Evolutionary conservation across 768 basidiomycete genomes (phyloP).

Genomic region (Fistulinella prunicolor): DNA sequence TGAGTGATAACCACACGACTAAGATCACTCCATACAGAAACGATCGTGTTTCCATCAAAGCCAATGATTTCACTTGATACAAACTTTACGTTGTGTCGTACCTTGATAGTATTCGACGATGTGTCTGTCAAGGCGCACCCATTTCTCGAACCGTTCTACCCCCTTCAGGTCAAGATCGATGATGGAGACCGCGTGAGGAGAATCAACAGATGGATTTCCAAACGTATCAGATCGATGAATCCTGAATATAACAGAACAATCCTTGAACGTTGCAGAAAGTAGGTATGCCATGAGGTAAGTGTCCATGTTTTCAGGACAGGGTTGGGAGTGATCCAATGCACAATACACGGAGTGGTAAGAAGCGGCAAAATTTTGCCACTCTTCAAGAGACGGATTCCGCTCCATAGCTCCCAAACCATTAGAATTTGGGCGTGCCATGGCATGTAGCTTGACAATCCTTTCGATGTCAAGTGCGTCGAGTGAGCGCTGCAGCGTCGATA

Average conservation of each 20-base stretch:
- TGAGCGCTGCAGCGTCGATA: conserved; percentile 65
- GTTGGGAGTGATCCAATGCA: conserved; percentile 37
- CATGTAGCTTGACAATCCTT: conserved; percentile 53
- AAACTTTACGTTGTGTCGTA: conserved; percentile 12
- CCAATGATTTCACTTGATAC: conserved; percentile 25
- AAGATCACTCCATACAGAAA: too few relatives aligned
- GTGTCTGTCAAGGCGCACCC: conserved; percentile 69
- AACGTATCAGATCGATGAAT: conserved; percentile 9
- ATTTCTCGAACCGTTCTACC: conserved; percentile 58
- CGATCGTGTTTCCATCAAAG: too few relatives aligned
- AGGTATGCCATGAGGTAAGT: conserved; percentile 73
- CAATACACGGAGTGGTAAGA: conserved; percentile 42
- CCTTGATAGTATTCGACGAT: conserved; percentile 51
- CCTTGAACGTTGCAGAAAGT: conserved; percentile 93
- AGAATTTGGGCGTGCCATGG: conserved; percentile 15
- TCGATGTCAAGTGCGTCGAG: conserved; percentile 87
- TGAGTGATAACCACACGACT: not conserved
- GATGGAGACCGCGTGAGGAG: conserved; percentile 48
- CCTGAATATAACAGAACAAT: conserved; percentile 76
- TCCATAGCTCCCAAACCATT: conserved; percentile 29
- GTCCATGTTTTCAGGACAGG: conserved; percentile 45
- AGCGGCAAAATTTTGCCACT: conserved; percentile 65
- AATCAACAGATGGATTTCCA: conserved; percentile 28
- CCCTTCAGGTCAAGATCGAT: conserved; percentile 89
- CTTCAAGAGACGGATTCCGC: conserved; percentile 55